Percentiles rank a stretch among this genome's conserved stretches.
Evolutionary conservation across 2,329 filamentous ascomycete species (phyloP).

Genomic region (Didymella glomerata): DNA sequence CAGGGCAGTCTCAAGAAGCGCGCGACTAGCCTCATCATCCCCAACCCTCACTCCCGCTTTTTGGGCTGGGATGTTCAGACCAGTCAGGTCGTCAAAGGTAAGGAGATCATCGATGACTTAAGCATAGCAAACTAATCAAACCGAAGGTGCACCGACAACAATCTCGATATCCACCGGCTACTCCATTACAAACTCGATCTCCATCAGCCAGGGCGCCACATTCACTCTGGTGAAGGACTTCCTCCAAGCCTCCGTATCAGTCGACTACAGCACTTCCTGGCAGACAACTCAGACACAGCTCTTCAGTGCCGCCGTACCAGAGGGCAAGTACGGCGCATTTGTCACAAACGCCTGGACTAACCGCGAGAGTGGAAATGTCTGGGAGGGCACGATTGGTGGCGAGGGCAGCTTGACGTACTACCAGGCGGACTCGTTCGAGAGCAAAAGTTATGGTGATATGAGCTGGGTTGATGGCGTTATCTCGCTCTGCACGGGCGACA

Average conservation of each 20-base stretch:
- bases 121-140: background rate
- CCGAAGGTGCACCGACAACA: conserved; percentile 31
- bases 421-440: conserved; percentile 48
- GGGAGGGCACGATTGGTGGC: conserved; percentile 48
- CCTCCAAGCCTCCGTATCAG: conserved; percentile 33
- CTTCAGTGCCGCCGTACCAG: conserved; percentile 47
- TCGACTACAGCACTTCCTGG: conserved; percentile 47
- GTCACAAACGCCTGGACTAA: conserved; percentile 52
- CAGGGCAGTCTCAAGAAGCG: conserved; percentile 27
- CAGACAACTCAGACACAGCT: conserved; percentile 42
- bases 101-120: background rate
- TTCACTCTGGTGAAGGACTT: conserved; percentile 39
- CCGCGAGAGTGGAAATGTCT: conserved; percentile 47
- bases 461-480: conserved; percentile 55
- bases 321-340: conserved; percentile 51
- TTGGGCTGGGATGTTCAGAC: conserved; percentile 54
- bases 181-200: conserved; percentile 46
- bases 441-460: conserved; percentile 45
- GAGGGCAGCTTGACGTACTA: conserved; percentile 38
- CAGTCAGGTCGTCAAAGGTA: conserved; percentile 47
- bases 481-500: conserved; percentile 49
- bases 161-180: conserved; percentile 49
- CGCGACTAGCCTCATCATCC: conserved; percentile 31
- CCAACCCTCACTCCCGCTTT: conserved; percentile 38
- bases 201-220: conserved; percentile 29